Evolutionary conservation across 78 protist species (phyloP).

Genomic region (Monosiga brevicollis): DNA sequence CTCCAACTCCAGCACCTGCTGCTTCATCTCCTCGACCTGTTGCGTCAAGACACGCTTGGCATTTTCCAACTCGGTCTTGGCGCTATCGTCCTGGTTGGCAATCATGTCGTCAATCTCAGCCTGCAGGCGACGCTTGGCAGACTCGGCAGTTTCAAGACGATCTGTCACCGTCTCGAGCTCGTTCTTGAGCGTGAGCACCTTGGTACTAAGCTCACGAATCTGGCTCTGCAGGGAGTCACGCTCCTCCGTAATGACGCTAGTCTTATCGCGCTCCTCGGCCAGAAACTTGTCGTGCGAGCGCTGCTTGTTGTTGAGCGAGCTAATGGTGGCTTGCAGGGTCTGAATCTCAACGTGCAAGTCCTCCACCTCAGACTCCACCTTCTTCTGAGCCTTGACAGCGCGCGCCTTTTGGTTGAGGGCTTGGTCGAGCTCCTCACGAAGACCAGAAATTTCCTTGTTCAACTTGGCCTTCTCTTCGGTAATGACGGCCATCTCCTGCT

Average conservation of each 20-base stretch:
- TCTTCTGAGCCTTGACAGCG: background rate
- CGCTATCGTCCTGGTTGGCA: constrained; percentile 5
- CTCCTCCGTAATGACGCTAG: background rate
- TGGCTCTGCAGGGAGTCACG: constrained; percentile 4
- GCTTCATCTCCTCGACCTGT: constrained; percentile 18
- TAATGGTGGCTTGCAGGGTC: background rate
- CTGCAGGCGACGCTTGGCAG: background rate
- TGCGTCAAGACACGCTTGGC: constrained; percentile 20
- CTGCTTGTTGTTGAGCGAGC: constrained; percentile 1
- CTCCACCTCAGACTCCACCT: constrained; percentile 16
- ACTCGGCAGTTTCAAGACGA: background rate
- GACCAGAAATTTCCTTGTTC: background rate
- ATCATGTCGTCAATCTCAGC: background rate
- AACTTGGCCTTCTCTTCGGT: constrained; percentile 6
- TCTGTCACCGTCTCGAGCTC: background rate
- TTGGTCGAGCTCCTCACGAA: constrained; percentile 12
- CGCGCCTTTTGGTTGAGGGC: background rate
- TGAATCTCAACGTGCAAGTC: constrained; percentile 2
- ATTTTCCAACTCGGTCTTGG: constrained; percentile 2
- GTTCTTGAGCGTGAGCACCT: background rate
- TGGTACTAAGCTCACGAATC: constrained; percentile 2
- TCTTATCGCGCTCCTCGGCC: background rate
- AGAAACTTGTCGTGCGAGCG: background rate
- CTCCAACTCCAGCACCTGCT: constrained; percentile 10
- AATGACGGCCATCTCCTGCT: background rate